phyloP scores from a whole-genome alignment of 2,329 filamentous ascomycete genomes.

The Fusarium azukiicola region DNA sequence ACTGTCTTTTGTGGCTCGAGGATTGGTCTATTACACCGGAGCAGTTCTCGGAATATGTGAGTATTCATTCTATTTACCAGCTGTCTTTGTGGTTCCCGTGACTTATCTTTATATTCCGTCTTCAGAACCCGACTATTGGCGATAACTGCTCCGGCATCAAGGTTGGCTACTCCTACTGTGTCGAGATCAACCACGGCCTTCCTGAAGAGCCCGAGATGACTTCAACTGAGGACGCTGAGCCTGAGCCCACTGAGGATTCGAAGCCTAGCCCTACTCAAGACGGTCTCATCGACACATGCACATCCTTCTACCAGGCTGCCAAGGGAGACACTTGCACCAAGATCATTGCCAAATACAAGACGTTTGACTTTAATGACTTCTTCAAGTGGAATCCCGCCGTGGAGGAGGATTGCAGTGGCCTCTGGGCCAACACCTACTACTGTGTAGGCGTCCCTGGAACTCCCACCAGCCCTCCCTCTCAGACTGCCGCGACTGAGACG shows the following conservation, averaged over 20 bases:
- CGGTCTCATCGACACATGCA: background rate
- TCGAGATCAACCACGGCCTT: conserved; percentile 29
- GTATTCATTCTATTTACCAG: conserved; percentile 6
- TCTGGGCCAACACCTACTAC: conserved; percentile 14
- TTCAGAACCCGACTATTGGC: conserved; percentile 28
- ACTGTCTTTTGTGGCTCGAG: background rate
- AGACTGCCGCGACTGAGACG: background rate
- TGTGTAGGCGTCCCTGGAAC: conserved; percentile 21
- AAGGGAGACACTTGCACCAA: conserved; percentile 30
- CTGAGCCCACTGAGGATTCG: conserved; percentile 10
- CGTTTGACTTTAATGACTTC: conserved; percentile 23
- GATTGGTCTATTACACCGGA: background rate
- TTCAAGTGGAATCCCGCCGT: conserved; percentile 29
- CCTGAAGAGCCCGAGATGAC: conserved; percentile 24
- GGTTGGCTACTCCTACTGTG: conserved; percentile 34
- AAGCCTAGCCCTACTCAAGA: background rate
- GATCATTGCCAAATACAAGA: background rate
- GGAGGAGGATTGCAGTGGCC: conserved; percentile 11
- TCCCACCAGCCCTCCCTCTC: background rate
- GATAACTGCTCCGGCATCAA: conserved; percentile 32
- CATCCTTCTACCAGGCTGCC: conserved; percentile 29
- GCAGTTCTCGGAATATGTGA: conserved; percentile 18
- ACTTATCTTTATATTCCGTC: conserved; percentile 2
- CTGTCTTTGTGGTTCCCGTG: background rate
- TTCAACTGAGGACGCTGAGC: background rate